These are phyloP conservation scores for Solanum peruvianum DNA, from an alignment of 257 asterid genomes.

Conservation along the genomic window DNA sequence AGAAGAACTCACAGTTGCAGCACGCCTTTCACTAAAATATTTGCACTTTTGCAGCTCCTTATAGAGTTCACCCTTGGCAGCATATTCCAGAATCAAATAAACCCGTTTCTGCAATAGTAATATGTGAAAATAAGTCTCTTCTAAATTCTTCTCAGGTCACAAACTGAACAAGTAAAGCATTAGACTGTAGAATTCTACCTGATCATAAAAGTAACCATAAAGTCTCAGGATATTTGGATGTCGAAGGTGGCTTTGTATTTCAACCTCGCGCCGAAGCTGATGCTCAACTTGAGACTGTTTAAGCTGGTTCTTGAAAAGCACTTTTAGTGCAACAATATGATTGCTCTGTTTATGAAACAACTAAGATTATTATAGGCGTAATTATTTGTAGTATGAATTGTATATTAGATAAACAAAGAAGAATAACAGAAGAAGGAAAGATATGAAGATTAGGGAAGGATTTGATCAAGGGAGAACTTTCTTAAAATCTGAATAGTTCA, in stretches of 20 bases:
- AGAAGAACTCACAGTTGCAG: constrained; percentile 72
- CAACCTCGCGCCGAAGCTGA: constrained; percentile 96
- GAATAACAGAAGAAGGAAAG: background rate
- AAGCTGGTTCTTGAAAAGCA: constrained; percentile 76
- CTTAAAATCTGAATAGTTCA: background rate
- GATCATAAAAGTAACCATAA: constrained; percentile 90
- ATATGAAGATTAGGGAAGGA: background rate
- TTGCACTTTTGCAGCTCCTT: constrained; percentile 79
- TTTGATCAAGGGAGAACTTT: background rate
- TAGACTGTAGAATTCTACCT: constrained; percentile 22
- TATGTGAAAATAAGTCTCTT: background rate
- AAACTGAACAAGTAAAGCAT: background rate
- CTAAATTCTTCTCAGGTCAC: background rate
- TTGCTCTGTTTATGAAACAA: constrained; percentile 48
- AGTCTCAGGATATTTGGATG: constrained; percentile 90
- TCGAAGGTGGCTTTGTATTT: constrained; percentile 89
- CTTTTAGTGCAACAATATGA: constrained; percentile 85
- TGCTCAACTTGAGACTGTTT: constrained; percentile 91
- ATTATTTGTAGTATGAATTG: background rate
- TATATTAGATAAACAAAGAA: background rate
- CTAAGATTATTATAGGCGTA: background rate
- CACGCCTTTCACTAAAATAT: constrained; percentile 80
- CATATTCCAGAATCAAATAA: constrained; percentile 79
- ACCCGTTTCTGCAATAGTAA: constrained; percentile 67
- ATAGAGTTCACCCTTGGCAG: constrained; percentile 95